These are phyloP conservation scores for Tranzscheliella williamsii DNA, from an alignment of 1,284 basidiomycete genomes.

Conservation along the genomic window DNA sequence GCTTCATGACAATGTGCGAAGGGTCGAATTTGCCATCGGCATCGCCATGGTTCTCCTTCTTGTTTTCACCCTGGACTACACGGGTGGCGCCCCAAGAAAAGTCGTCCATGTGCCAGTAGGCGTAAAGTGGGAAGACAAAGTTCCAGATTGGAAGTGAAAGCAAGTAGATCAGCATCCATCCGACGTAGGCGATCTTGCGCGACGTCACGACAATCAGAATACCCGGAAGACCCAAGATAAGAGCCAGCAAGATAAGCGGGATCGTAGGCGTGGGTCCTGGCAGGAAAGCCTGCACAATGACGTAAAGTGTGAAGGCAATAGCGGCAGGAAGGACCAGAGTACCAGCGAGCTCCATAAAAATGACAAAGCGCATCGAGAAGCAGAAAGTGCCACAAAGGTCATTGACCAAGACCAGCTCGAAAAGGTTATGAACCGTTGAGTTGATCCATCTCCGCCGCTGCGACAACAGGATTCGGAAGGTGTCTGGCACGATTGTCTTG, in stretches of 20 bases:
- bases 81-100: constrained; percentile 63
- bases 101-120: constrained; percentile 63
- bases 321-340: constrained; percentile 64
- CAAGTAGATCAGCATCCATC: constrained; percentile 64
- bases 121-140: constrained; percentile 61
- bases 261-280: constrained; percentile 47
- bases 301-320: constrained; percentile 63
- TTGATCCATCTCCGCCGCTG: constrained; percentile 65
- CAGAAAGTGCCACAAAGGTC: constrained; percentile 65
- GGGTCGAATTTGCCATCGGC: constrained; percentile 88
- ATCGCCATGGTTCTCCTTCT: constrained; percentile 54
- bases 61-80: constrained; percentile 58
- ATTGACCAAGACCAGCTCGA: constrained; percentile 63
- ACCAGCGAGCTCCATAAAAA: constrained; percentile 64
- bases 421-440: constrained; percentile 64
- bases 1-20: constrained; percentile 95
- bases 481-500: constrained; percentile 64
- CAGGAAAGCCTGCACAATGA: constrained; percentile 56
- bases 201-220: constrained; percentile 63
- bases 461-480: constrained; percentile 63
- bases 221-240: constrained; percentile 64
- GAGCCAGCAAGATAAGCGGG: constrained; percentile 59
- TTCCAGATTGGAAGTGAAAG: constrained; percentile 64
- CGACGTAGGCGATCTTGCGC: constrained; percentile 62
- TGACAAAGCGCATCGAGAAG: constrained; percentile 63